Conservation (phyloP, 257 asterid genomes). For the Solanum sparsipilum region DNA sequence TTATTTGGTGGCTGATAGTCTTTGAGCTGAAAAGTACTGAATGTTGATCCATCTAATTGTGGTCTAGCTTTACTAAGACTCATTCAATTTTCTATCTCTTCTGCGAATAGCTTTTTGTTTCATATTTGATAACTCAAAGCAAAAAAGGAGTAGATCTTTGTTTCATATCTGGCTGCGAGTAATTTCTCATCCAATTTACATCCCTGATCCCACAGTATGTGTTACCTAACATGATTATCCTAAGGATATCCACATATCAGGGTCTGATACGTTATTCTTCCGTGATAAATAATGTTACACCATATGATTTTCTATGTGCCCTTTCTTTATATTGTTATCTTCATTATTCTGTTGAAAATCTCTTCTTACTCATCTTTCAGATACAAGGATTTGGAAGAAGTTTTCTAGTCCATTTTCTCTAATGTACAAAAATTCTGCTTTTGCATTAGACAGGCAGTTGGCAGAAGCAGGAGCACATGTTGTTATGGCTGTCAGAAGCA, state of each 20-base stretch:
- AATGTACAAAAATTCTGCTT: slow-evolving; percentile 3
- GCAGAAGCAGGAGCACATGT: slow-evolving; percentile 94
- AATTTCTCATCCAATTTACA: not conserved
- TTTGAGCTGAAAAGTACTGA: not conserved
- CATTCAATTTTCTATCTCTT: not conserved
- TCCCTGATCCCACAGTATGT: not conserved
- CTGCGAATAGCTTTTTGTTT: not conserved
- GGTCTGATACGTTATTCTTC: not conserved
- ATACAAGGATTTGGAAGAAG: not conserved
- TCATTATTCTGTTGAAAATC: not conserved
- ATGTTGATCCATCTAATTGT: not conserved
- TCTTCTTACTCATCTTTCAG: not conserved
- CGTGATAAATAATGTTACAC: not conserved
- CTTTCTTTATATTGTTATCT: not conserved
- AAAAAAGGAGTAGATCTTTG: not conserved
- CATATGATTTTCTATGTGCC: not conserved
- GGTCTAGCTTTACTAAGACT: not conserved
- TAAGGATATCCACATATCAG: not conserved
- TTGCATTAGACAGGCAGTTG: slow-evolving; percentile 49
- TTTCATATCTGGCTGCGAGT: not conserved
- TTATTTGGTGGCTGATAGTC: not conserved
- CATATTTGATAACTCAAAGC: not conserved
- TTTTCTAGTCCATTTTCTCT: not conserved
- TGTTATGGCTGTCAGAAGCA: slow-evolving; percentile 90
- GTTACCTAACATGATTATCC: not conserved